Percentiles rank a stretch among this genome's conserved stretches.
These are phyloP conservation scores for Aspergillus quadrilineatus DNA, from an alignment of 2,329 filamentous ascomycete genomes.

Conservation along the genomic window DNA sequence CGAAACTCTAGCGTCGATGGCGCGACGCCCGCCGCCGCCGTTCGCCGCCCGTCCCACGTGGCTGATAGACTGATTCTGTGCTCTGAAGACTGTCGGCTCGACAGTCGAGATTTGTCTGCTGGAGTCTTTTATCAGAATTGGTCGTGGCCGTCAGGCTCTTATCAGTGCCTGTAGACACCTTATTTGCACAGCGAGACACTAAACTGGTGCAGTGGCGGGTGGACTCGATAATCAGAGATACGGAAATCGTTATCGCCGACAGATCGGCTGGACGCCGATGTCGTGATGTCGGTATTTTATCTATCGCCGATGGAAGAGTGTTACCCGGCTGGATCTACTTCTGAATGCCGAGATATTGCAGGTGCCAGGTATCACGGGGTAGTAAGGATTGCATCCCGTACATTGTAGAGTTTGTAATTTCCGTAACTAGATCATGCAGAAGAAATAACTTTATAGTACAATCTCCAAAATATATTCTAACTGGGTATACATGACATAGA, in stretches of 20 bases:
- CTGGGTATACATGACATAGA: slow-evolving; percentile 4
- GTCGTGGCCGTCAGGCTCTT: not conserved
- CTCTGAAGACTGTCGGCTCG: not conserved
- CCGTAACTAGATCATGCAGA: too few relatives aligned
- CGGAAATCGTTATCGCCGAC: not conserved
- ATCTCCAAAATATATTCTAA: not conserved
- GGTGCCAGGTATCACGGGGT: not conserved
- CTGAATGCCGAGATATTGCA: not conserved
- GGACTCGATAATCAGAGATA: not conserved
- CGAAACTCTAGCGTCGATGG: not conserved
- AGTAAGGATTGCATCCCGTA: not conserved
- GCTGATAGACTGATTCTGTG: not conserved
- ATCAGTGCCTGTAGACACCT: not conserved
- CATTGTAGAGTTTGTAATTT: not conserved
- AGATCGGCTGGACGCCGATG: not conserved
- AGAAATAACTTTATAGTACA: slow-evolving; percentile 1
- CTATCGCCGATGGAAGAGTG: not conserved
- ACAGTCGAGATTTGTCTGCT: not conserved
- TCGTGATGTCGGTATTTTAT: not conserved
- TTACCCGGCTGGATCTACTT: not conserved
- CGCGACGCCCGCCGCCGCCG: not conserved
- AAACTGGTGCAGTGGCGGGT: not conserved
- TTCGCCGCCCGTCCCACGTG: not conserved
- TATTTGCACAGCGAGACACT: not conserved
- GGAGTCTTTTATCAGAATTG: not conserved